phyloP scores from a whole-genome alignment of 352 stramenopile genomes.

The Phytophthora ohioensis region DNA sequence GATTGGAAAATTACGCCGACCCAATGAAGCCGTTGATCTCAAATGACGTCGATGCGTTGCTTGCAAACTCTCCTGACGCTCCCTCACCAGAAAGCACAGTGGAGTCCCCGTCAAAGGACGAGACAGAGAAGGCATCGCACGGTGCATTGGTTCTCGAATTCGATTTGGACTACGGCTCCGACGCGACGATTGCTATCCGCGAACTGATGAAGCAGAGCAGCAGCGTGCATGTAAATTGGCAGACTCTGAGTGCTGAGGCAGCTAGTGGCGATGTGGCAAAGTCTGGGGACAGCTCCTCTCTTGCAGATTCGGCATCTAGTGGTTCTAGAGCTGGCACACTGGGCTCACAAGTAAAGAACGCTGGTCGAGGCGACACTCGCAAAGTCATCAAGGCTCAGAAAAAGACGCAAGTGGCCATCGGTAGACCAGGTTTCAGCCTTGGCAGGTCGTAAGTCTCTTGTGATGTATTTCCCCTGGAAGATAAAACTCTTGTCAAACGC shows the following conservation, averaged over 20 bases:
- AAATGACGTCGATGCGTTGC: slow-evolving; percentile 87
- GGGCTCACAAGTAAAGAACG: slow-evolving; percentile 43
- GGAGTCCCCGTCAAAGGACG: slow-evolving; percentile 10
- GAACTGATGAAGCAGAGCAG: slow-evolving; percentile 95
- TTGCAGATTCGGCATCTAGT: neutral
- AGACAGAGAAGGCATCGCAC: slow-evolving; percentile 25
- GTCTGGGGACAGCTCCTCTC: slow-evolving; percentile 2
- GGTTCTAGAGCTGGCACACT: slow-evolving; percentile 6
- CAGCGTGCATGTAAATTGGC: slow-evolving; percentile 78
- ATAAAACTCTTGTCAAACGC: neutral
- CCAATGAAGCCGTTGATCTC: slow-evolving; percentile 88
- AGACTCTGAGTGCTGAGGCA: slow-evolving; percentile 27
- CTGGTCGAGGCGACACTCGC: slow-evolving; percentile 37
- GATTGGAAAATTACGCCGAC: slow-evolving; percentile 91
- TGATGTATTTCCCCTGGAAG: neutral
- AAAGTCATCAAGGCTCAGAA: slow-evolving; percentile 71
- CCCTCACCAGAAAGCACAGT: neutral
- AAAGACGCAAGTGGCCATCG: slow-evolving; percentile 83
- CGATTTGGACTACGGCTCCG: slow-evolving; percentile 63
- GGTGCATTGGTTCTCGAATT: slow-evolving; percentile 69
- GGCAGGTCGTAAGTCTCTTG: slow-evolving; percentile 55
- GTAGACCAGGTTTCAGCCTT: slow-evolving; percentile 82
- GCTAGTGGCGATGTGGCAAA: slow-evolving; percentile 12
- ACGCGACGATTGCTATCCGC: slow-evolving; percentile 95
- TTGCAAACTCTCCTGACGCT: slow-evolving; percentile 23